These are phyloP conservation scores for Geotrichum reessii DNA, from an alignment of 1,139 yeast species.

Conservation along the genomic window DNA sequence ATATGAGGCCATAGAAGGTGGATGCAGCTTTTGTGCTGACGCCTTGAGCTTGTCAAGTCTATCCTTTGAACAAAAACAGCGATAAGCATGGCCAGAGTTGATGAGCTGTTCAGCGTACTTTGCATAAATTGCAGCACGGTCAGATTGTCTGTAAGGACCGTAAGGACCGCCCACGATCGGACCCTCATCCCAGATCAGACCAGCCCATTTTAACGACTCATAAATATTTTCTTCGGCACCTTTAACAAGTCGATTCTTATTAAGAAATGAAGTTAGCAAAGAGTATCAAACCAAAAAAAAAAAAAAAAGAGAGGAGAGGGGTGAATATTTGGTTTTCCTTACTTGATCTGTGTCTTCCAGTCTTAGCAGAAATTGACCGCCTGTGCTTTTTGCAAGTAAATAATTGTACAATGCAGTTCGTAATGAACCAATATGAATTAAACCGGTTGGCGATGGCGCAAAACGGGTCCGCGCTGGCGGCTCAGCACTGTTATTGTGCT, in stretches of 20 bases:
- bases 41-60: conserved; percentile 61
- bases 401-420: conserved; percentile 91
- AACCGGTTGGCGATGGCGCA: conserved; percentile 98
- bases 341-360: conserved; percentile 83
- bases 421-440: conserved; percentile 82
- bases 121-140: conserved; percentile 59
- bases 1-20: conserved; percentile 89
- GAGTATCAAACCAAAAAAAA: too few species aligned
- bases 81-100: conserved; percentile 68
- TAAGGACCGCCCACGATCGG: conserved; percentile 60
- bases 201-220: conserved; percentile 72
- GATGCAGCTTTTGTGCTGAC: conserved; percentile 66
- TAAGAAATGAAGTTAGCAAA: neutral
- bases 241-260: conserved; percentile 53
- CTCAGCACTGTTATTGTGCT: neutral
- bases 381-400: conserved; percentile 68
- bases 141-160: conserved; percentile 83
- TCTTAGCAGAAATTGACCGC: conserved; percentile 74
- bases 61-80: conserved; percentile 83
- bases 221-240: conserved; percentile 84
- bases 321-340: conserved; percentile 22
- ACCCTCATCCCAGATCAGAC: conserved; percentile 73
- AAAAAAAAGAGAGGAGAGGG: too few species aligned
- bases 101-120: conserved; percentile 53
- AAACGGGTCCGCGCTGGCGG: conserved; percentile 71